Percentiles rank a stretch among this genome's conserved stretches.
Conservation (phyloP, 2,329 filamentous ascomycete genomes). For the Apiospora sp. region DNA sequence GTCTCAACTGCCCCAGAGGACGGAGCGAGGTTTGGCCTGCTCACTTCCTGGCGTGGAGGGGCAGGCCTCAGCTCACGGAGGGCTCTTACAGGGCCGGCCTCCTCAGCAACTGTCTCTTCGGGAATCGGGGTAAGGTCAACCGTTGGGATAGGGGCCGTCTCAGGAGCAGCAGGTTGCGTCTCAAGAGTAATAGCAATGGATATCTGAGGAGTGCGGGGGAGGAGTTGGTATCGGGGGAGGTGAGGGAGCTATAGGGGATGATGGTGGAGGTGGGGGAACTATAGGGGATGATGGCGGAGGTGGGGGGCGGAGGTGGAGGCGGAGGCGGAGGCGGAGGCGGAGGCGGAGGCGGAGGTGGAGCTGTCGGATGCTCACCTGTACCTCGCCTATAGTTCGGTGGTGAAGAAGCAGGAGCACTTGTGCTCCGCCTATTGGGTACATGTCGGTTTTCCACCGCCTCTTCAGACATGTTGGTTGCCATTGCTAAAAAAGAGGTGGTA, state of each 20-base stretch:
- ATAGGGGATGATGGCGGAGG: neutral
- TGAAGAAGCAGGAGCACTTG: neutral
- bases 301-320: neutral
- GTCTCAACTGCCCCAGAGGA: no score
- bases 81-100: neutral
- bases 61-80: neutral
- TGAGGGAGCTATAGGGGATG: neutral
- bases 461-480: slow-evolving; percentile 11
- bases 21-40: neutral
- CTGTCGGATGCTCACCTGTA: neutral
- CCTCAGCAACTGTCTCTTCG: no score
- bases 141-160: neutral
- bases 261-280: neutral
- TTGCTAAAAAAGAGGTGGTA: neutral
- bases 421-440: neutral
- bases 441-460: neutral
- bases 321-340: neutral
- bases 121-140: neutral
- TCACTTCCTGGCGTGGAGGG: neutral
- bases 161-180: neutral
- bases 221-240: neutral
- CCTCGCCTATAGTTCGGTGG: neutral
- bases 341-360: neutral
- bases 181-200: neutral
- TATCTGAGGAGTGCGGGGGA: neutral